Base-by-base conservation (phyloP, 768 basidiomycete species). In the Macrolepiota fuliginosa region DNA sequence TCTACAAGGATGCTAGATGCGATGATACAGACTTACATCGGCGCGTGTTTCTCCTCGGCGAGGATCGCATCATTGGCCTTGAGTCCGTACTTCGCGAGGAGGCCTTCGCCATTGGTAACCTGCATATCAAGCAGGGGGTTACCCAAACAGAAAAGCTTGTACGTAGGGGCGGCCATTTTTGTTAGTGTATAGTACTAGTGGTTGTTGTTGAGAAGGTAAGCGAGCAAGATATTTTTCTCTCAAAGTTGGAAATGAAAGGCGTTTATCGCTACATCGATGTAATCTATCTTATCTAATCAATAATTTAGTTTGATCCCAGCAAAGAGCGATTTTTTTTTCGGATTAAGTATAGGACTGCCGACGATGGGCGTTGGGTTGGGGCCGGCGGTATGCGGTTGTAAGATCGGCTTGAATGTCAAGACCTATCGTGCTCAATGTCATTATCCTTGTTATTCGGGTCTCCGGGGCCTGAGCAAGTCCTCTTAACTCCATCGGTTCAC, bases 121-220 rank as follows among this genome's bases (percentile, higher is more conserved):
- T 96, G 95, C 79, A 99, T 90, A 74, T 99, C 96, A 54, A 98
- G 89, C 71, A 98, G 82, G 68, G 96, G 96, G 77, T 98, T 98
- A 46, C 96, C 96, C 77, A 98, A 78, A 79, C 88, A 92, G 77
- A 98, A 94, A 50, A 98, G 77, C 47, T 81, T 72, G 78, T 86
- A 89, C 24, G 81, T 74, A 25, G 76, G 71, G 17, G 77, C 53
- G 52, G 86, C 72, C 80, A 83, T 80, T 53, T 32, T 58, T 22
- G 17, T 17, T 5, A 19, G n/a, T 49, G 15, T 36, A 25, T 1
- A 47, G 46, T 15, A 17, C 4, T 54, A 27, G 51, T 47, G 0
- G 39, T 52, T 15, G 39, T 60, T 36, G 51, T 15, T 45, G 11
- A 22, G 29, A 15, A 56, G 42, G n/a, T 40, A 40, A 47, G 46